A percentile compares a stretch with the other conserved stretches of the same genome.
Conservation (phyloP, 306 rosid genomes). For the peach (Prunus persica) region Prunus_persica_NCBIv2 NC_034009.1:37385001-37385500, state of each 20-base stretch:
- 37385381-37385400: slow-evolving; percentile 38
- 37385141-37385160: slow-evolving; percentile 38
- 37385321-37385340: background rate
- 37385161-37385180: slow-evolving; percentile 6
- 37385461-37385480: slow-evolving; percentile 46
- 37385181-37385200: background rate
- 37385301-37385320: background rate
- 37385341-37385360: background rate
- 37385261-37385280: background rate
- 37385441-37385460: slow-evolving; percentile 37
- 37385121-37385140: slow-evolving; percentile 42
- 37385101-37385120: slow-evolving; percentile 34
- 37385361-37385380: slow-evolving; percentile 23
- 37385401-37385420: slow-evolving; percentile 32
- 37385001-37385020: slow-evolving; percentile 32
- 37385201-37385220: background rate
- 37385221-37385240: too few relatives aligned
- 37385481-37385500: slow-evolving; percentile 35
- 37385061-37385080: slow-evolving; percentile 41
- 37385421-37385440: slow-evolving; percentile 23
- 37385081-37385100: slow-evolving; percentile 28
- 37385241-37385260: background rate
- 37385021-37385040: slow-evolving; percentile 42
- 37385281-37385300: background rate
- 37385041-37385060: slow-evolving; percentile 41